These are phyloP conservation scores for Ustilago esculenta DNA, from an alignment of 1,284 basidiomycete genomes.

Conservation along the genomic window DNA sequence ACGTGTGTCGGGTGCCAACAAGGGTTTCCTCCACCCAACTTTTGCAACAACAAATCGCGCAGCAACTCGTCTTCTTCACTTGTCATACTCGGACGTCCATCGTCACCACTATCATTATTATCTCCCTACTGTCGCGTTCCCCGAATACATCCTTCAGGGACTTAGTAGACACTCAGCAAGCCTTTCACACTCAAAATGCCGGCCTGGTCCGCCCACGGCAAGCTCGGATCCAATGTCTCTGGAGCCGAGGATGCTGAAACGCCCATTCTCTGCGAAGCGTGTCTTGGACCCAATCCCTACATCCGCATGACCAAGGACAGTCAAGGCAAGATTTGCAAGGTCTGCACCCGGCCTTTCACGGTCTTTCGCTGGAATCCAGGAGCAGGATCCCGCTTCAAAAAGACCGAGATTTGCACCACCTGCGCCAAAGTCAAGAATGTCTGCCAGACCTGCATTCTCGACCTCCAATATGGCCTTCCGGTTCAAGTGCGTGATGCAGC, in stretches of 20 bases:
- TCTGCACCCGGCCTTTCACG: conserved; percentile 89
- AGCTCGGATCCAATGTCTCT: conserved; percentile 20
- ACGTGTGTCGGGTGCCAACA: conserved; percentile 1
- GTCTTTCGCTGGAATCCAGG: conserved; percentile 99
- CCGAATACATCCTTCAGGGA: no score
- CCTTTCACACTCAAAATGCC: conserved; percentile 6
- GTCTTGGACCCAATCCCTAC: conserved; percentile 68
- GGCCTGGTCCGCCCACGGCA: conserved; percentile 26
- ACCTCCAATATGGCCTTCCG: conserved; percentile 91
- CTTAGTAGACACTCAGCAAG: no score
- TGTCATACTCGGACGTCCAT: no score
- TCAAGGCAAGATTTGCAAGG: conserved; percentile 86
- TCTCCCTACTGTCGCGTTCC: no score
- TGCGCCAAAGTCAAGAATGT: conserved; percentile 99
- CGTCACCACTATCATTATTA: conserved; percentile 3
- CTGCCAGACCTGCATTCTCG: conserved; percentile 96
- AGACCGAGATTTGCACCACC: conserved; percentile 97
- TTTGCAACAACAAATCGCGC: neutral
- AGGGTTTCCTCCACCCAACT: conserved; percentile 18
- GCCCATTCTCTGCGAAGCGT: conserved; percentile 75
- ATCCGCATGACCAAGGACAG: conserved; percentile 85
- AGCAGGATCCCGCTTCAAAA: conserved; percentile 88
- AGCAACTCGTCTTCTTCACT: conserved; percentile 3
- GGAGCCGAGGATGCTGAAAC: conserved; percentile 81
- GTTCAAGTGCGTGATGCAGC: conserved; percentile 98